Percentiles rank a stretch among this genome's conserved stretches.
These are phyloP conservation scores for Saturnispora kantuleensis DNA, from an alignment of 805 yeast genomes.

Conservation along the genomic window DNA sequence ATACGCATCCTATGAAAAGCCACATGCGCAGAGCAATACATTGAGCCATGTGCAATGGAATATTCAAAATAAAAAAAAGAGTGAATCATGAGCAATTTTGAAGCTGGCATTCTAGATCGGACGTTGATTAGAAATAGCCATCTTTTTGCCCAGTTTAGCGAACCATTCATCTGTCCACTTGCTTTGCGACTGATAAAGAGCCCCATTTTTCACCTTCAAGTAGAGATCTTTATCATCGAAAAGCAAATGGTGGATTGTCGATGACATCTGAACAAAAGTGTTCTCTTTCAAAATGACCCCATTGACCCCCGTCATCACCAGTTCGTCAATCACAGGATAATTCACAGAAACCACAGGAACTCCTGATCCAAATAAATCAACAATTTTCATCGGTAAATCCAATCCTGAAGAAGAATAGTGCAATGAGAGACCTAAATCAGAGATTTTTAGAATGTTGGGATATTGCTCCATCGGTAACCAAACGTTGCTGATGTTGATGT, in stretches of 20 bases:
- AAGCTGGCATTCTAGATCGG: background rate
- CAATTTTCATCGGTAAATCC: conserved; percentile 94
- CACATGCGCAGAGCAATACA: too few species aligned
- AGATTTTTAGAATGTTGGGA: conserved; percentile 61
- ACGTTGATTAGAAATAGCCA: conserved; percentile 10
- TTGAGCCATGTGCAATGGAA: too few species aligned
- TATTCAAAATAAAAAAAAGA: too few species aligned
- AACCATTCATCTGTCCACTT: conserved; percentile 81
- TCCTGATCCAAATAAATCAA: conserved; percentile 94
- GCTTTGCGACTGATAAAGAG: conserved; percentile 52
- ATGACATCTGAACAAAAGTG: conserved; percentile 35
- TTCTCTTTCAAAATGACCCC: conserved; percentile 47
- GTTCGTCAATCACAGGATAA: conserved; percentile 70
- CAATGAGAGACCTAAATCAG: conserved; percentile 83
- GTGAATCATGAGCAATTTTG: too few species aligned
- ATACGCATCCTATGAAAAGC: too few species aligned
- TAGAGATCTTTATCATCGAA: conserved; percentile 20
- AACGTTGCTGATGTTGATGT: conserved; percentile 48
- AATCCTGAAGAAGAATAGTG: conserved; percentile 89
- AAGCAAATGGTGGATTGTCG: conserved; percentile 26
- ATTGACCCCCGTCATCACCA: conserved; percentile 58
- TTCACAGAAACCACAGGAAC: conserved; percentile 76
- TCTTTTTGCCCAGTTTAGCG: conserved; percentile 29
- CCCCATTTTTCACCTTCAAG: conserved; percentile 50
- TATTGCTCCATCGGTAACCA: conserved; percentile 80